Percentiles rank a stretch among this genome's conserved stretches.
Evolutionary conservation across 371 early-diverging fungal genomes (phyloP).

Genomic region (Zancudomyces culisetae): DNA sequence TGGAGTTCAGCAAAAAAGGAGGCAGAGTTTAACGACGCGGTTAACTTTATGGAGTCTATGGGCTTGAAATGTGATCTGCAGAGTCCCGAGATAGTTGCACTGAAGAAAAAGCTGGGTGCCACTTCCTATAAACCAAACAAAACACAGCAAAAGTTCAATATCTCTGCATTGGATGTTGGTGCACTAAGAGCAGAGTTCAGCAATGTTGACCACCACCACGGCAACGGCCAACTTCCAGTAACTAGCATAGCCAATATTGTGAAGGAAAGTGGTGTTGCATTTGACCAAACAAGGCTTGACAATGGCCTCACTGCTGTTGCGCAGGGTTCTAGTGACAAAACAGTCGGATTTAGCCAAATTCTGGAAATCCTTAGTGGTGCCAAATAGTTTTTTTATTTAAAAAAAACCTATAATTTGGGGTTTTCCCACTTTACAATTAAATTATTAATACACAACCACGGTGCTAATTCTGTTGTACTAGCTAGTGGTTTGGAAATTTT

Average conservation of each 20-base stretch:
- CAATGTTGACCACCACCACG: background rate
- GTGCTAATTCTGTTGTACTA: no score
- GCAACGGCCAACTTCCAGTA: background rate
- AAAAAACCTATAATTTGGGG: no score
- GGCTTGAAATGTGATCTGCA: conserved; percentile 22
- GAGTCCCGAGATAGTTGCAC: background rate
- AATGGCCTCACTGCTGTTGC: no score
- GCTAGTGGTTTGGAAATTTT: no score
- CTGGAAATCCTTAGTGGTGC: no score
- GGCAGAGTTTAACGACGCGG: conserved; percentile 47
- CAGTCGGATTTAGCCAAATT: no score
- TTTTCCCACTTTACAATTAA: no score
- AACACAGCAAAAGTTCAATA: background rate
- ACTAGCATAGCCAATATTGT: background rate
- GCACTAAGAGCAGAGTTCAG: background rate
- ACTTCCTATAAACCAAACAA: background rate
- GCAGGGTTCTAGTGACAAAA: no score
- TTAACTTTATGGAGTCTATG: conserved; percentile 71
- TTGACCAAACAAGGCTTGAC: background rate
- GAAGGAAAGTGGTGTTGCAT: background rate
- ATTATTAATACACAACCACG: no score
- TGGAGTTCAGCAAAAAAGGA: conserved; percentile 52
- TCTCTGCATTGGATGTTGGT: background rate
- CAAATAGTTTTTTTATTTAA: no score
- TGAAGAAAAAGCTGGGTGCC: background rate